phyloP scores from a whole-genome alignment of 441 rosid species.

The Dalechampia spathulata region DNA sequence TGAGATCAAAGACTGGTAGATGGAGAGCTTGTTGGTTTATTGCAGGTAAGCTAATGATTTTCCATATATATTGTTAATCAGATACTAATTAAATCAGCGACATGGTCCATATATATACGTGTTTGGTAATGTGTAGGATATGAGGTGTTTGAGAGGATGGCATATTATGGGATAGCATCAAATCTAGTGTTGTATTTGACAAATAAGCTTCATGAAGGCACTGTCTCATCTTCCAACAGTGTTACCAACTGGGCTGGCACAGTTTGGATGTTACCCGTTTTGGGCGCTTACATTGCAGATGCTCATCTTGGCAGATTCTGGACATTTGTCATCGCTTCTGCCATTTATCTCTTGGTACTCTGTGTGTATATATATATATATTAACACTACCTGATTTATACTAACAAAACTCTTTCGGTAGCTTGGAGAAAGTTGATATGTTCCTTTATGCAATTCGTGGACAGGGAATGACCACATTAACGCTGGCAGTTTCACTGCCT shows the following conservation, averaged over 20 bases:
- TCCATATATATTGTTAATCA: neutral
- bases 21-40: conserved; percentile 70
- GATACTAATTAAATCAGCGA: neutral
- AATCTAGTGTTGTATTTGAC: conserved; percentile 55
- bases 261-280: conserved; percentile 46
- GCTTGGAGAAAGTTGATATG: too few species aligned
- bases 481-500: conserved; percentile 57
- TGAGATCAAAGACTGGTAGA: conserved; percentile 54
- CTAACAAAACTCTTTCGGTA: too few species aligned
- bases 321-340: conserved; percentile 53
- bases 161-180: conserved; percentile 57
- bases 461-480: conserved; percentile 68
- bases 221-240: conserved; percentile 52
- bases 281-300: conserved; percentile 78
- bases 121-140: conserved; percentile 31
- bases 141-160: conserved; percentile 71
- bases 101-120: neutral
- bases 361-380: too few species aligned
- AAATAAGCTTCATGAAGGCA: conserved; percentile 51
- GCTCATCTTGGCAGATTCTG: conserved; percentile 74
- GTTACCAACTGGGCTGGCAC: conserved; percentile 79
- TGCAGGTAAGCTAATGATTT: conserved; percentile 24
- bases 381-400: too few species aligned
- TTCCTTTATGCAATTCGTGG: neutral
- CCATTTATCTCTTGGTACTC: conserved; percentile 48